Evolutionary conservation across 306 rosid genomes (phyloP), one percentile per base, ranked within the genome.

Genomic region (Lupinus albus): DNA sequence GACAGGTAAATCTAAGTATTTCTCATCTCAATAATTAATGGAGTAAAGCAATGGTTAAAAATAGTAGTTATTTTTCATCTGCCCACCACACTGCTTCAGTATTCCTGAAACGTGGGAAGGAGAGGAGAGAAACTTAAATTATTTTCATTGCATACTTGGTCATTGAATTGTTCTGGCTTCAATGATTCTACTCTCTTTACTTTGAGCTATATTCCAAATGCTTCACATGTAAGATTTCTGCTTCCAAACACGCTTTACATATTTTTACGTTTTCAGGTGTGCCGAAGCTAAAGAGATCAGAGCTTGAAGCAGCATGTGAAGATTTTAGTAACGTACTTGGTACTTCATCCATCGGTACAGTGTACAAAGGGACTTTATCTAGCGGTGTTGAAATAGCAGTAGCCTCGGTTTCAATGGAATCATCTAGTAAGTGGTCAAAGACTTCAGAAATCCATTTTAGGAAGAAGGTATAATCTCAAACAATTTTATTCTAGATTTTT

Each of bases 271-370:
- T 39, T 78, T 55, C 86, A 93, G 99, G 99, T 57, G 96, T 90
- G 65, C 97, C 99, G 59, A 90, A 88, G 78, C 85, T 93, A 16
- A 90, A 90, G 82, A 86, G 94, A 75, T 84, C 92, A 53, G 99
- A 93, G 82, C 86, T 93, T 70, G 88, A 75, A 82, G 84, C 82
- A 68, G 96, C 99, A 28, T 93, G 99, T 63, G 99, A 93, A 80
- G 99, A 93, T 88, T 93, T 93, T 74, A 93, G 99, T 76, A 93
- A 93, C 64, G 96, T 93, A n/a, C 78, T 93, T 54, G 91, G 91
- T 47, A 73, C 84, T 72, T 86, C 92, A 62, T 78, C 94, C 11
- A 69, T 84, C 28, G 97, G 96, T 30, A 85, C 89, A 45, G 81
- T 88, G 72, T 90, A 86, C 81, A 93, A 93, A 83, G 99, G 99